Base-by-base conservation (phyloP, 31 red algal species). In the Bonnemaisonia californica region DNA sequence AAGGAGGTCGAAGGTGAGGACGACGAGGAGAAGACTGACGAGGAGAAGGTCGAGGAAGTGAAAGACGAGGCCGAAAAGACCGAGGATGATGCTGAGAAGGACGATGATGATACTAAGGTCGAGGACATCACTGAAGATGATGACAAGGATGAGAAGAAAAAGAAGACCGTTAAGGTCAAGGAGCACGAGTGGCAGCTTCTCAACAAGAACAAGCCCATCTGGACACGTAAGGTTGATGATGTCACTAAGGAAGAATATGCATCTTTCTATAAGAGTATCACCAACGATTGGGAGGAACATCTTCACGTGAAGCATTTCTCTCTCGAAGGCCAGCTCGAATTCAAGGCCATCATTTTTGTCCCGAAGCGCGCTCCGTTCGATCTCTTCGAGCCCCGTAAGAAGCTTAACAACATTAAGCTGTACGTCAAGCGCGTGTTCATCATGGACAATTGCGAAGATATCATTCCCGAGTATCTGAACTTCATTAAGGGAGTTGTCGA, bases 401-500 rank as follows among this genome's bases (percentile, higher is more conserved):
- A 98, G 79, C 67, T 98, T 8, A 98, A 98, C 75, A 95, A 98
- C 81, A 98, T 98, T 62, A 92, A 93, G 76, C 89, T 98, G 79
- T 98, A 98, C 36, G 96, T 98, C 31, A 91, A 92, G 83, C 86
- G 88, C 54, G 96, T 98, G 28, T 98, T 98, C 45, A 98, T 98
- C 69, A 98, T 98, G 96, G 96, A 98, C 85, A 98, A 98, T 60
- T 98, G 96, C 79, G 96, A 98, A 65, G 96, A 98, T 26, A 91
- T 98, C 57, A 98, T 98, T 55, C 96, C 96, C 5, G 96, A 98
- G 82, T 98, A 91, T 61, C 92, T 98, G 48, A 92, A 92, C 84
- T 98, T 98, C 77, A 76, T 98, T 0, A 98, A 98, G 84, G 96
- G 96, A 64, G 90, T 98, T 8, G 96, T 98, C 32, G 96, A 98